phyloP scores from a whole-genome alignment of 192 early-diverging fungal species.

The Endogone sp. region DNA sequence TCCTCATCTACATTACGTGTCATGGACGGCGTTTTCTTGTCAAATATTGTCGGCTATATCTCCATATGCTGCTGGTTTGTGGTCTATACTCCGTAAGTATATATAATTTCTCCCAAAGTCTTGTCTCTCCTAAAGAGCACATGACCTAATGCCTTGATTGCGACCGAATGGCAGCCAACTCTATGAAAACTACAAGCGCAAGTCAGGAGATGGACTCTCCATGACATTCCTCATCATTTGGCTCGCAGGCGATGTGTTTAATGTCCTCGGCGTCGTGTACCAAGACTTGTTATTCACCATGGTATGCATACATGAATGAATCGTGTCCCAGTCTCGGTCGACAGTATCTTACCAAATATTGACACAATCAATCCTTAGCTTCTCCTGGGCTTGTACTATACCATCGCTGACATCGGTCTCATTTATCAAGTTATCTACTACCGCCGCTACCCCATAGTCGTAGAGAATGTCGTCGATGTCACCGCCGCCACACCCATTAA shows the following conservation, averaged over 20 bases:
- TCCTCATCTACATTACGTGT: neutral
- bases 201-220: slow-evolving; percentile 74
- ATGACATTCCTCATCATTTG: slow-evolving; percentile 69
- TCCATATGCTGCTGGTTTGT: slow-evolving; percentile 77
- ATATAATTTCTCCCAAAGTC: neutral
- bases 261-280: slow-evolving; percentile 66
- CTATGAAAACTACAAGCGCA: slow-evolving; percentile 70
- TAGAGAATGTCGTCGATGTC: slow-evolving; percentile 22
- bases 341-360: too few relatives aligned
- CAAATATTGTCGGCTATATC: slow-evolving; percentile 56
- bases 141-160: neutral
- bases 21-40: slow-evolving; percentile 22
- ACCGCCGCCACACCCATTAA: slow-evolving; percentile 28
- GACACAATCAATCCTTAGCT: slow-evolving; percentile 26
- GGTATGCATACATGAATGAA: slow-evolving; percentile 28
- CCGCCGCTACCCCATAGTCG: slow-evolving; percentile 28
- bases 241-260: slow-evolving; percentile 76
- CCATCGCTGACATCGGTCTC: slow-evolving; percentile 63
- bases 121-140: too few relatives aligned
- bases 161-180: slow-evolving; percentile 51
- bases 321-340: too few relatives aligned
- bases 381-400: slow-evolving; percentile 66
- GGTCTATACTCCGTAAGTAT: slow-evolving; percentile 74
- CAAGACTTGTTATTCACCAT: slow-evolving; percentile 69
- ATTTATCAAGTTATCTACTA: slow-evolving; percentile 69